Evolutionary conservation across 192 early-diverging fungal species (phyloP), one percentile per base, ranked within the genome.

Genomic region (Coemansia sp.): DNA sequence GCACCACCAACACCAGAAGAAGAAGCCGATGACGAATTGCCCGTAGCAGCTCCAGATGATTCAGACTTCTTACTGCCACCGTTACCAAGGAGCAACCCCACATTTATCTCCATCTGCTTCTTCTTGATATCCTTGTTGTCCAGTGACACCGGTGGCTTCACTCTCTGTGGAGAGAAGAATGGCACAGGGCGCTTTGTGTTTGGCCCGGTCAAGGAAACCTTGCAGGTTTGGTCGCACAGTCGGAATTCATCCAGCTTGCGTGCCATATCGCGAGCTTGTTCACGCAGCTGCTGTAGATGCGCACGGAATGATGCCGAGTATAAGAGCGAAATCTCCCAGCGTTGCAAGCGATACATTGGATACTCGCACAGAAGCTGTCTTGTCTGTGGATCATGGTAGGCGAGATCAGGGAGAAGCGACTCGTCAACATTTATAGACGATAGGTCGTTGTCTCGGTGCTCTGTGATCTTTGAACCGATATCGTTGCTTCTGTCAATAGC

Each of bases 71-170:
- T 50, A 22, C 23, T 57, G 4, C 11, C 24, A n/a, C n/a, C n/a
- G n/a, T 46, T 51, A 25, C 71, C 71, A 15, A 74, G 59, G 19
- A 74, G 47, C 41, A 74, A 25, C 0, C 53, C 64, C 11, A 74
- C 59, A 39, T 63, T 74, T 29, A 74, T 74, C 48, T 74, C 57
- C 9, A 74, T 54, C 59, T 67, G 71, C 52, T 53, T 66, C 39
- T 59, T 59, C 71, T 67, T 74, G 41, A 76, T 55, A 53, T 67
- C 66, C 4, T 32, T 28, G 50, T 69, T 69, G 47, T 76, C 72
- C 26, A 76, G 41, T 17, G 45, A 9, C 37, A 47, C 44, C 0
- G 72, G 72, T 29, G 66, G 47, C 20, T 47, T 58, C 42, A 76
- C 57, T 20, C 41, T 55, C 23, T 64, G 61, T 8, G 72, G 72